Base-by-base conservation (phyloP, 2,329 filamentous ascomycete genomes). In the Phyllosticta citrichinensis region DNA sequence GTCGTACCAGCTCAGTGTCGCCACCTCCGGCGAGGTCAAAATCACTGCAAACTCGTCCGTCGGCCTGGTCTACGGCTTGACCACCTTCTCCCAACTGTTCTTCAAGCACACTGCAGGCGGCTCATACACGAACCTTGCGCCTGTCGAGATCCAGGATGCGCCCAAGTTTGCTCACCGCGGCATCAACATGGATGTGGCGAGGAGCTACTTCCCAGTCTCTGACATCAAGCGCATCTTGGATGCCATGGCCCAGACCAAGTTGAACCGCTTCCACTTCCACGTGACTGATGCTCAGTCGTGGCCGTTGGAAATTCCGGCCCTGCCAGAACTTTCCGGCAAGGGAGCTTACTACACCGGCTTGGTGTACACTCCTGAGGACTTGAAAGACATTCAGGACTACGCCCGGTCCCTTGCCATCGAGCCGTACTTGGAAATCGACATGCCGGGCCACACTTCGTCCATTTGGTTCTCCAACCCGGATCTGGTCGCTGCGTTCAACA, bases 221-320 rank as follows among this genome's bases (percentile, higher is more conserved):
- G 83, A 88, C 67, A 86, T 96, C 66, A 80, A 86, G 68, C 84
- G 85, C 57, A 89, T 86, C 58, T 88, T 96, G 65, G 88, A 95
- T 69, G 87, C 85, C 51, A 75, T 88, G 65, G 78, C 87, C 1
- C 91, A 85, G 81, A 90, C 86, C 77, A 94, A 95, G 77, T 82
- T 94, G 79, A 94, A 94, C 75, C 81, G 85, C 5, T 80, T 95
- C 61, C 90, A 94, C 73, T 77, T 93, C 59, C 90, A 95, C 76
- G 80, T 87, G 62, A 94, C 89, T 4, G 90, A 95, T 73, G 85
- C 87, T 17, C 90, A 95, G 73, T 89, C 89, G 3, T 95, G 90
- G 87, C 91, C 91, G 0, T 78, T 96, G 24, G 89, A 91, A 66
- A 86, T 96, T 56, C 88, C 89, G 0, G 74, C 87, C 2, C 74